These are phyloP conservation scores for Melastoma malabathricum DNA, from an alignment of 345 rosid genomes.

Conservation along the genomic window DNA sequence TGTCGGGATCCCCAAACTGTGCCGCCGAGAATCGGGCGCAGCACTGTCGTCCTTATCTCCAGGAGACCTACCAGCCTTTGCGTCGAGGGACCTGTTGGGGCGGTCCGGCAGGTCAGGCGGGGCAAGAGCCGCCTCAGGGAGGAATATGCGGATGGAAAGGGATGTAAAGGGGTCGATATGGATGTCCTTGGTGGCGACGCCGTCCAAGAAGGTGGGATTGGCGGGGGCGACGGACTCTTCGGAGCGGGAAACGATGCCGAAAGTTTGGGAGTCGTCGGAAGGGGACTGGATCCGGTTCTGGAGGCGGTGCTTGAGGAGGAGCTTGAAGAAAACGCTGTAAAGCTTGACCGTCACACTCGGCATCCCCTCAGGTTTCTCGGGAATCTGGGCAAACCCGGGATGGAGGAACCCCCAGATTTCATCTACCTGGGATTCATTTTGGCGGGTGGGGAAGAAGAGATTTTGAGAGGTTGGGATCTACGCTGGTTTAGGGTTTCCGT, in stretches of 20 bases:
- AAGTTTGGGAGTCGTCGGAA: constrained; percentile 30
- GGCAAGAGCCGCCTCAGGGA: constrained; percentile 65
- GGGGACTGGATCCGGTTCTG: constrained; percentile 61
- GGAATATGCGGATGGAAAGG: constrained; percentile 74
- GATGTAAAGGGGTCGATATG: constrained; percentile 83
- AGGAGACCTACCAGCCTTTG: no score
- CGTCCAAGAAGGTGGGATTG: constrained; percentile 74
- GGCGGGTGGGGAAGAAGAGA: no score
- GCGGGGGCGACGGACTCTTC: constrained; percentile 63
- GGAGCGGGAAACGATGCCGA: constrained; percentile 69
- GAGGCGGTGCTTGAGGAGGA: constrained; percentile 64
- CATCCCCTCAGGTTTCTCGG: constrained; percentile 23
- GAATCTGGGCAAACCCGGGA: no score
- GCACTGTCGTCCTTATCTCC: no score
- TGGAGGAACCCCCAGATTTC: no score
- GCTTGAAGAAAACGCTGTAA: constrained; percentile 92
- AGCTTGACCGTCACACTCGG: constrained; percentile 78
- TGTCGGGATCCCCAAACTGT: no score
- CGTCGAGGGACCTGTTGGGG: no score
- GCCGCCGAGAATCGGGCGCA: no score
- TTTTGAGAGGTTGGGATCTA: no score
- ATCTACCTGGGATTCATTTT: no score
- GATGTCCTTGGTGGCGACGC: constrained; percentile 91
- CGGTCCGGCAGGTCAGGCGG: constrained; percentile 8
- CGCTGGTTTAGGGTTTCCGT: no score